phyloP scores from a whole-genome alignment of 2,329 filamentous ascomycete genomes.

The Ophiocordyceps camponoti-rufipedis region DNA sequence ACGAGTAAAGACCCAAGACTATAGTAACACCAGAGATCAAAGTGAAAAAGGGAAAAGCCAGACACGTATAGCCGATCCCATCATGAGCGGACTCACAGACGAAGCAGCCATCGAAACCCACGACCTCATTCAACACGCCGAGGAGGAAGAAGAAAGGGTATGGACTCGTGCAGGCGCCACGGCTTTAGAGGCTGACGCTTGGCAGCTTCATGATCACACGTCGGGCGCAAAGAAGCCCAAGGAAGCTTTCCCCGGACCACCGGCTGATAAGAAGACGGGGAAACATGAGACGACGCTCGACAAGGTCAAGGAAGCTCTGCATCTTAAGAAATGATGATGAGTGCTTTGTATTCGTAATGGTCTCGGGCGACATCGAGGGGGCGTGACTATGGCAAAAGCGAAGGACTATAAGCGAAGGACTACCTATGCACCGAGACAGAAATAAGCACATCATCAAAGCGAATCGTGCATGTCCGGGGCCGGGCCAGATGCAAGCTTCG shows the following conservation, averaged over 20 bases:
- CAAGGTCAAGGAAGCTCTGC: slow-evolving; percentile 11
- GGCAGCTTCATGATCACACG: slow-evolving; percentile 1
- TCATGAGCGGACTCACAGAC: slow-evolving; percentile 9
- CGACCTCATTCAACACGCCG: slow-evolving; percentile 16
- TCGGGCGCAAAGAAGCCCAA: neutral
- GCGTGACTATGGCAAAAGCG: no score
- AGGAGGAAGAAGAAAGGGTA: slow-evolving; percentile 5
- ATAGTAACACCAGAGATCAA: no score
- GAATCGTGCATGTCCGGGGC: no score
- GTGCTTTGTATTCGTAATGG: neutral
- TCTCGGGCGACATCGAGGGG: no score
- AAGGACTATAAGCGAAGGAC: no score
- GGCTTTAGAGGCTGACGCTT: neutral
- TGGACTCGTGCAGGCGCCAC: neutral
- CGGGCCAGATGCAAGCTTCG: no score
- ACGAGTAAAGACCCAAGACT: no score
- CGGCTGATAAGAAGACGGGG: neutral
- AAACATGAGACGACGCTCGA: slow-evolving; percentile 6
- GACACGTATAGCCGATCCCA: neutral
- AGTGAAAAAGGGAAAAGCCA: no score
- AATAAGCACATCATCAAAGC: no score
- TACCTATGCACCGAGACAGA: no score
- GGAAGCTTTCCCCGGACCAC: neutral
- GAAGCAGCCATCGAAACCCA: slow-evolving; percentile 14
- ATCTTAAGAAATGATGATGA: slow-evolving; percentile 7